A percentile compares a stretch with the other conserved stretches of the same genome.
Evolutionary conservation across 805 yeast species (phyloP).

Genomic region (Yarrowia bubula): DNA sequence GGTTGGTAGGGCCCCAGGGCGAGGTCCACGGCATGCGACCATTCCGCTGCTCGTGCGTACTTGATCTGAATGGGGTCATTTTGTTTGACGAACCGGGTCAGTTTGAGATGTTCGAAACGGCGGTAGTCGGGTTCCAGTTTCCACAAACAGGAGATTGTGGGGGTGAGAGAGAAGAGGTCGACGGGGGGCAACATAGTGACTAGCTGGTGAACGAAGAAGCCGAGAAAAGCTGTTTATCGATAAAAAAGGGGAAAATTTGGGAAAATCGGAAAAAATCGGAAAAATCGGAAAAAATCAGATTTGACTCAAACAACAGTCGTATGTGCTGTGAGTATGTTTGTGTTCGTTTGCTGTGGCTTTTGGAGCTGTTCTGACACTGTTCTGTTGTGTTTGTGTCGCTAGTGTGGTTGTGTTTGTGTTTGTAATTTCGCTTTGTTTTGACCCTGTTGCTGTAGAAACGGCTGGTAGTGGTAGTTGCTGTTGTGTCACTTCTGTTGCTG

Average conservation of each 20-base stretch:
- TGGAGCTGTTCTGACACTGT: background rate
- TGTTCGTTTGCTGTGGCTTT: no score
- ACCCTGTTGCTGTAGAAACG: no score
- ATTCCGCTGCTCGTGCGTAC: constrained; percentile 14
- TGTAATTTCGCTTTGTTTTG: no score
- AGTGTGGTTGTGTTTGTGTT: no score
- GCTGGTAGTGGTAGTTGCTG: no score
- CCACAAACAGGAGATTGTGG: background rate
- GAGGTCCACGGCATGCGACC: constrained; percentile 4
- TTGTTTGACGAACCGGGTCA: background rate
- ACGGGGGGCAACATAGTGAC: background rate
- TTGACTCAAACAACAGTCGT: no score
- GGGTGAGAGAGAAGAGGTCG: constrained; percentile 11
- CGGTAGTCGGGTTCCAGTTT: background rate
- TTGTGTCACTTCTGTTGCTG: no score
- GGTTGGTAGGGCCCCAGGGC: constrained; percentile 8
- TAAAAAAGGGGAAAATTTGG: no score
- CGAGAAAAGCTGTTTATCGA: background rate
- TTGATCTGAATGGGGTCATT: background rate
- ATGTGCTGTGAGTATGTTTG: background rate
- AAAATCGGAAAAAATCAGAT: no score
- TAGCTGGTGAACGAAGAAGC: background rate
- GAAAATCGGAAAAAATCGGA: no score
- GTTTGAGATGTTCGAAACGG: background rate
- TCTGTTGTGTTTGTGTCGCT: no score